Evolutionary conservation across 176 grass and related monocot genomes (phyloP), one percentile per base, ranked within the genome.

Genomic region (Carex pumila): DNA sequence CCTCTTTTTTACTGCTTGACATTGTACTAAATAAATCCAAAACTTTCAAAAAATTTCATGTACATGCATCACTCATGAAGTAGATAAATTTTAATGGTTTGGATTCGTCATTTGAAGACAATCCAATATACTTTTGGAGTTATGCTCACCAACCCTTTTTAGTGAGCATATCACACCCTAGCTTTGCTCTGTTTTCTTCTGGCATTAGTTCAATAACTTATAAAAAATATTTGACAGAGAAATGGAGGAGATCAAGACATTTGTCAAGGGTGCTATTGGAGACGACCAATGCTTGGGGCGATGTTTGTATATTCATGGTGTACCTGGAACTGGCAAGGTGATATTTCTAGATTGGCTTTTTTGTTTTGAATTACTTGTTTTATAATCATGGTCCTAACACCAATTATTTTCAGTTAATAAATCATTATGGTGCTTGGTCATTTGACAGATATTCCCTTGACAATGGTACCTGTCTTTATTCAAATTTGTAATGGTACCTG

Each of bases 241-340:
- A 90, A 98, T 95, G 96, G 89, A 90, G 83, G 93, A 95, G 84
- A 98, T 95, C 79, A 85, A 87, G 84, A 65, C 87, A 90, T 95
- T 95, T 89, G 84, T 98, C 25, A 98, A 92, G 85, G 96, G 92
- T 86, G 91, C 96, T 61, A 95, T 98, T 72, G 91, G 89, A 85
- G 90, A 90, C 71, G 88, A 90, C n/a, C 89, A 98, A 47, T 95
- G 96, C 86, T 87, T 92, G 70, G 93, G 96, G n/a, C 96, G 89
- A 47, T 95, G 96, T 86, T 90, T 98, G 68, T 98, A 95, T 84
- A 95, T 98, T 87, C 91, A 98, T 81, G 96, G 93, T 90, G 96
- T 98, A 80, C 96, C 96, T 83, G 96, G 96, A 56, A 98, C 96
- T 83, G 93, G 96, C 91, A 98, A 98, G 92, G 95, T 98, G 50